Conservation (phyloP, 768 basidiomycete species). For the Tylopilus intermedius region DNA sequence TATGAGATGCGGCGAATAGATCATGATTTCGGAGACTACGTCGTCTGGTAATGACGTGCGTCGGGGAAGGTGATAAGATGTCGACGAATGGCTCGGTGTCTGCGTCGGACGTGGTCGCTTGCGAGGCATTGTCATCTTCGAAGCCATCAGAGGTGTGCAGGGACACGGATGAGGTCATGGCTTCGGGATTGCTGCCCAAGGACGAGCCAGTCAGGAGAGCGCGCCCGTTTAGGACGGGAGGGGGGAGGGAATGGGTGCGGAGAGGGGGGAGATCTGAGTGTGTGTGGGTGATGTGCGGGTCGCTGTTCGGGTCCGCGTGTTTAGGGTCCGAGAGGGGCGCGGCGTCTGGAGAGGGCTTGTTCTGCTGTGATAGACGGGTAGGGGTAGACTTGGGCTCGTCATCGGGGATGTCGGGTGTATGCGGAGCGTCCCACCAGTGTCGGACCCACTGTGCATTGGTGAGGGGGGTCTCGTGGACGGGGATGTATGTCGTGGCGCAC, state of each 20-base stretch:
- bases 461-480: background rate
- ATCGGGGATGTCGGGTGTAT: too few species aligned
- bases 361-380: background rate
- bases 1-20: conserved; percentile 22
- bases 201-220: conserved; percentile 1
- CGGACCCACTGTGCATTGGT: conserved; percentile 10
- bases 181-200: background rate
- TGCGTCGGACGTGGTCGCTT: background rate
- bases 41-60: conserved; percentile 7
- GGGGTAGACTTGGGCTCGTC: background rate
- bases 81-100: conserved; percentile 15
- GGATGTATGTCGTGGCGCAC: background rate
- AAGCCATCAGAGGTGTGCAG: background rate
- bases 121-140: background rate
- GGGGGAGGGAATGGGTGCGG: conserved; percentile 8
- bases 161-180: background rate
- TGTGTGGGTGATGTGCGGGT: background rate
- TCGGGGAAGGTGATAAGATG: conserved; percentile 18
- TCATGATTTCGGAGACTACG: conserved; percentile 23
- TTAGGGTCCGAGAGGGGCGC: too few species aligned
- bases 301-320: background rate
- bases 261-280: conserved; percentile 5
- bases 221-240: conserved; percentile 2
- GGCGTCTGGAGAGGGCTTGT: background rate
- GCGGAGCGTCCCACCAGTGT: background rate